A percentile compares a stretch with the other conserved stretches of the same genome.
phyloP scores from a whole-genome alignment of 2,329 filamentous ascomycete species.

The Claviceps cyperi region DNA sequence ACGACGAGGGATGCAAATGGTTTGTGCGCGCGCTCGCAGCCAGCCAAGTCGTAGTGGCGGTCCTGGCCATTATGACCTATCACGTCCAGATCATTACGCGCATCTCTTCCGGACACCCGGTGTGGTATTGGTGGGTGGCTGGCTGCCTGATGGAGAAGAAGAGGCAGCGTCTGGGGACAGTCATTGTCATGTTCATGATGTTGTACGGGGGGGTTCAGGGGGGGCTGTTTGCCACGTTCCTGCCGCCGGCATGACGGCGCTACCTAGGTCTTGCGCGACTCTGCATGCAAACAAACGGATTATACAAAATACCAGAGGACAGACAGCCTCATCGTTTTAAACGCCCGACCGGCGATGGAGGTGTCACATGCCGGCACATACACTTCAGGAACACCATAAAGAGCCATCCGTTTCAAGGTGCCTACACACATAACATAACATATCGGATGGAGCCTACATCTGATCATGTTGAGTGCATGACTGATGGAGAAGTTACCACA shows the following conservation, averaged over 20 bases:
- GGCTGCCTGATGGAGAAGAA: constrained; percentile 23
- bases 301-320: no score
- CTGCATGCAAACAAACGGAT: background rate
- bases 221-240: constrained; percentile 72
- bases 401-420: no score
- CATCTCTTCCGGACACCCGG: constrained; percentile 71
- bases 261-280: background rate
- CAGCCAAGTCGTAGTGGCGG: constrained; percentile 56
- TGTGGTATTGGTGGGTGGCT: constrained; percentile 80
- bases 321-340: no score
- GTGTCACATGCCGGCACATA: no score
- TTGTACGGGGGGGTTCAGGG: constrained; percentile 76
- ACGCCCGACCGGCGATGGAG: no score
- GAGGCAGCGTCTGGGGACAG: constrained; percentile 17
- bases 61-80: constrained; percentile 62
- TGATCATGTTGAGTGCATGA: no score
- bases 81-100: constrained; percentile 92
- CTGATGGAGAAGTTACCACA: no score
- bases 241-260: constrained; percentile 62
- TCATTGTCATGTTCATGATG: constrained; percentile 52
- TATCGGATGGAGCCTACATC: no score
- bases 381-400: no score
- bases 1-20: constrained; percentile 2
- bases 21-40: constrained; percentile 47
- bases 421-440: no score